Conservation (phyloP, 805 yeast species). For the Priceomyces haplophilus region DNA sequence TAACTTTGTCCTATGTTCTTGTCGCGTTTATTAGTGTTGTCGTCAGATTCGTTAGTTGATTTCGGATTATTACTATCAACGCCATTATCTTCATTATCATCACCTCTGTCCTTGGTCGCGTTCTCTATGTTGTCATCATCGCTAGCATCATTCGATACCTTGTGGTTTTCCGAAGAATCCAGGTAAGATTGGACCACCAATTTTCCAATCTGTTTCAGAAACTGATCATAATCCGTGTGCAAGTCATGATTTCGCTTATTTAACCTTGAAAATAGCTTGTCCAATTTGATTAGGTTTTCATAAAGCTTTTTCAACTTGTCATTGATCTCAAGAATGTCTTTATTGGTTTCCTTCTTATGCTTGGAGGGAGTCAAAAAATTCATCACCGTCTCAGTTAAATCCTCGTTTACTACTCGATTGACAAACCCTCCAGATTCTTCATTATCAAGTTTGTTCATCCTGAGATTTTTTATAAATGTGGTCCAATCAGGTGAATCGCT, state of each 20-base stretch:
- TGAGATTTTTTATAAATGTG: slow-evolving; percentile 58
- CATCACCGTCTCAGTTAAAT: slow-evolving; percentile 87
- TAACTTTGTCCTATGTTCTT: background rate
- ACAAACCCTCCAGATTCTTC: slow-evolving; percentile 25
- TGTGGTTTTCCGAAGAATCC: background rate
- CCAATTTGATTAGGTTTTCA: slow-evolving; percentile 76
- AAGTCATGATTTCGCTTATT: slow-evolving; percentile 71
- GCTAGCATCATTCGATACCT: background rate
- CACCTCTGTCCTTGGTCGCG: background rate
- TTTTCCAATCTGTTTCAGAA: slow-evolving; percentile 66
- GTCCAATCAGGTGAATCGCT: slow-evolving; percentile 72
- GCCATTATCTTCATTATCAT: slow-evolving; percentile 10
- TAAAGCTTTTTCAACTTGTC: slow-evolving; percentile 82
- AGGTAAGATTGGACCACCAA: slow-evolving; percentile 38
- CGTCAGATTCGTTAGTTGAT: slow-evolving; percentile 6
- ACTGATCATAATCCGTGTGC: slow-evolving; percentile 66
- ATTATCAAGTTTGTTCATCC: slow-evolving; percentile 21
- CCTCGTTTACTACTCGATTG: slow-evolving; percentile 52
- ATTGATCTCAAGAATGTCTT: slow-evolving; percentile 56
- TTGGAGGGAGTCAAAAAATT: slow-evolving; percentile 80
- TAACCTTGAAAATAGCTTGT: slow-evolving; percentile 70
- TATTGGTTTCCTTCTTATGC: slow-evolving; percentile 72
- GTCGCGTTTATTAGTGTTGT: slow-evolving; percentile 2
- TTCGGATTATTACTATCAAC: slow-evolving; percentile 1
- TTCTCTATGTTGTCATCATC: background rate